Percentiles rank a stretch among this genome's conserved stretches.
phyloP scores from a whole-genome alignment of 148 eudicot species.

The Silene conica region DNA sequence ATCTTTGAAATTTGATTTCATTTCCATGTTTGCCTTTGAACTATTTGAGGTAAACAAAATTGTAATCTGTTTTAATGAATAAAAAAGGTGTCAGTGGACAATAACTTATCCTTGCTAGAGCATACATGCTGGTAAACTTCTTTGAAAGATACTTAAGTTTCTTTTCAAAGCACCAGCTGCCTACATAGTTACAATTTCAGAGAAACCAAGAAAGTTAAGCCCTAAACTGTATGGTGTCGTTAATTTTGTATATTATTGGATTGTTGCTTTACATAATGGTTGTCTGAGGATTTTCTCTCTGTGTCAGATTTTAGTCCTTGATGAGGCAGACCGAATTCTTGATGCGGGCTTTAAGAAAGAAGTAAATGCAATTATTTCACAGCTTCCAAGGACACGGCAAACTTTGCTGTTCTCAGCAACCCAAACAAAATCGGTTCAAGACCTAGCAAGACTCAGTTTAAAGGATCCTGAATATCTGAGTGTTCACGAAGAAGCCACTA shows the following conservation, averaged over 20 bases:
- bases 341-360: conserved; percentile 78
- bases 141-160: not conserved
- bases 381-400: conserved; percentile 74
- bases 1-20: not conserved
- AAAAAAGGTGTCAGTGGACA: too few species aligned
- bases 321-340: conserved; percentile 96
- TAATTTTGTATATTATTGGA: not conserved
- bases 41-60: too few species aligned
- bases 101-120: not conserved
- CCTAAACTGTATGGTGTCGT: not conserved
- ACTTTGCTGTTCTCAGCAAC: conserved; percentile 92
- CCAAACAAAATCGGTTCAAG: conserved; percentile 88
- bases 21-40: too few species aligned
- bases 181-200: not conserved
- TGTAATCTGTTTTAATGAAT: too few species aligned
- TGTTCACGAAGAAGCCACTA: conserved; percentile 72
- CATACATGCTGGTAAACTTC: not conserved
- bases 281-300: conserved; percentile 37
- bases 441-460: conserved; percentile 92
- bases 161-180: not conserved
- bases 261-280: conserved; percentile 6
- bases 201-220: not conserved
- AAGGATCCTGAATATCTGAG: conserved; percentile 94
- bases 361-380: conserved; percentile 75
- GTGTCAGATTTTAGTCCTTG: conserved; percentile 85